Conservation (phyloP, 2,329 filamentous ascomycete genomes). For the Monosporascus cannonballus region DNA sequence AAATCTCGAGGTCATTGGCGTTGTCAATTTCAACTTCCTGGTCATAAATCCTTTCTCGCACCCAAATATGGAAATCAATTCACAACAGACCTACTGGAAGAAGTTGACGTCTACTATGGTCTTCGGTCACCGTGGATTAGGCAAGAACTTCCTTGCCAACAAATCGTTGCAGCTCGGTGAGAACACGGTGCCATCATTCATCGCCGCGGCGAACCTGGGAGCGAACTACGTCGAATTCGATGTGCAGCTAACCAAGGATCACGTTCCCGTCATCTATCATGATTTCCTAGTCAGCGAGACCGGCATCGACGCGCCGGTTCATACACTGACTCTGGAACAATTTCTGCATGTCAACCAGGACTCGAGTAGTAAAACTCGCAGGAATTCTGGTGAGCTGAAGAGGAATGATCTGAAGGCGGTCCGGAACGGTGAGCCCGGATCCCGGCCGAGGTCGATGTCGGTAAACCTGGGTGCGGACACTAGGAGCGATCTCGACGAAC, state of each 20-base stretch:
- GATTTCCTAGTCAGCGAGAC: conserved; percentile 98
- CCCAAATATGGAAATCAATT: conserved; percentile 86
- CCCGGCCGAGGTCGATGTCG: conserved; percentile 46
- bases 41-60: conserved; percentile 93
- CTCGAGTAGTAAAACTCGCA: conserved; percentile 35
- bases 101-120: conserved; percentile 84
- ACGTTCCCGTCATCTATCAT: conserved; percentile 96
- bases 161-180: conserved; percentile 90
- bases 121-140: conserved; percentile 67
- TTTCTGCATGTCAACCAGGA: conserved; percentile 79
- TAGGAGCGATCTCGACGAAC: conserved; percentile 53
- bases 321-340: conserved; percentile 90
- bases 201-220: conserved; percentile 88
- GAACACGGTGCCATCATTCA: conserved; percentile 94
- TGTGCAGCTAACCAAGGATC: conserved; percentile 97
- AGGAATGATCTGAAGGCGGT: conserved; percentile 20
- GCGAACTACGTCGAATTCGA: conserved; percentile 74
- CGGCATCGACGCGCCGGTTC: conserved; percentile 92
- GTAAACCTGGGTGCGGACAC: conserved; percentile 44
- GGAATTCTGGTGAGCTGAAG: conserved; percentile 18
- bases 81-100: conserved; percentile 94
- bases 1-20: conserved; percentile 83
- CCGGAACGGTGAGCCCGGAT: conserved; percentile 23
- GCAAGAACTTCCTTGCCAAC: conserved; percentile 81
- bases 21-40: conserved; percentile 94